phyloP scores from a whole-genome alignment of 257 asterid genomes.

The Avicennia marina region DNA sequence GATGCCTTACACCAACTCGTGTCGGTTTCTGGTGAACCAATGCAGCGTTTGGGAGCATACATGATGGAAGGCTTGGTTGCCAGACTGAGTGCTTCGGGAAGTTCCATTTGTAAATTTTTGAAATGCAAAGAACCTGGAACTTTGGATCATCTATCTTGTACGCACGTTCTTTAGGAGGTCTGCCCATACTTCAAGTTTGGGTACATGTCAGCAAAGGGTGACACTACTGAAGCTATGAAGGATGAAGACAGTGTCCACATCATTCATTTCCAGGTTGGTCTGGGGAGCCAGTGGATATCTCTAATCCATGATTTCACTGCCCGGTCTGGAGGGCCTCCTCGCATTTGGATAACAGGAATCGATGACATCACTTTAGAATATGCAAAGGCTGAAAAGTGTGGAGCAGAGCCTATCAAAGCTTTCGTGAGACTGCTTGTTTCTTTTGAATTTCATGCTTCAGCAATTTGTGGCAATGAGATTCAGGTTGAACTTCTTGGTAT shows the following conservation, averaged over 20 bases:
- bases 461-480: conserved; percentile 22
- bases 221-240: conserved; percentile 31
- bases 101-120: conserved; percentile 26
- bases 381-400: conserved; percentile 28
- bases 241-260: conserved; percentile 25
- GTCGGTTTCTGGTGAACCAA: conserved; percentile 32
- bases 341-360: conserved; percentile 25
- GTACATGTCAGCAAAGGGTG: conserved; percentile 30
- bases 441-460: conserved; percentile 22
- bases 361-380: conserved; percentile 23
- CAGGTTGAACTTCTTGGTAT: no score
- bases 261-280: conserved; percentile 28
- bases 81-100: conserved; percentile 23
- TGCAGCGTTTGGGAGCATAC: conserved; percentile 35
- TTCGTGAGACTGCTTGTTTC: conserved; percentile 19
- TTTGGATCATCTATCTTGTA: conserved; percentile 25
- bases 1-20: conserved; percentile 24
- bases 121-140: conserved; percentile 22
- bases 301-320: conserved; percentile 29
- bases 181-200: conserved; percentile 38
- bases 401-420: conserved; percentile 19
- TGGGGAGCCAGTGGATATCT: conserved; percentile 31
- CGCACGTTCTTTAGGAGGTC: conserved; percentile 27
- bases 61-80: conserved; percentile 35
- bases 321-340: conserved; percentile 30